Evolutionary conservation across 2,329 filamentous ascomycete species (phyloP), one percentile per base, ranked within the genome.

Genomic region (Trichoderma endophyticum): DNA sequence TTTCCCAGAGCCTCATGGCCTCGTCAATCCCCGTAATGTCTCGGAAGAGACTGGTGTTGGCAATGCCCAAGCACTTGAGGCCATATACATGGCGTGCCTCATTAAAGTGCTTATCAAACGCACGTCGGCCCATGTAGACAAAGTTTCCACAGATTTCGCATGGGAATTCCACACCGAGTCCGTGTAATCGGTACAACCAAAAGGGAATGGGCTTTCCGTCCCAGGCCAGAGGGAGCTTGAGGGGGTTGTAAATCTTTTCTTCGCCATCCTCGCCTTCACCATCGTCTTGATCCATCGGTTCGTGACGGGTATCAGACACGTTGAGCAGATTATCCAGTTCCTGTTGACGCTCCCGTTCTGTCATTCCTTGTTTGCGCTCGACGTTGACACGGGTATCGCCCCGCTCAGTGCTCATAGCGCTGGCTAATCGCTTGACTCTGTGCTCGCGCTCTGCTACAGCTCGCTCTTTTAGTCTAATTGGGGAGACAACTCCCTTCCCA

Each of bases 121-220:
- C 95, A 64, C 96, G 90, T 28, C 96, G 89, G 18, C 96, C 96
- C 92, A 97, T 98, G 84, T 98, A 98, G n/a, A 98, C 94, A 78
- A 94, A 98, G 82, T 98, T 98, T 71, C 96, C 96, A 79, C 96
- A 99, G 71, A 99, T 93, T 80, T 99, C 95, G 84, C 96, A 99
- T 0, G 92, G 88, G 76, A 98, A 97, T 77, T 99, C 96, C 14
- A 97, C 94, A 9, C 96, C 96, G 30, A 99, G 85, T 1, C 96
- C 96, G 79, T 99, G 96, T 18, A 99, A 87, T 77, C 98, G 96
- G 86, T 98, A 99, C 18, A 99, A 88, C 96, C 96, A 99, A 85
- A 96, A 99, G 0, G 97, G 96, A 77, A 99, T 99, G 0, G 97
- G 96, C 80, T 99, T 99, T 77, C 97, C 96, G 76, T 99, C 96